Base-by-base conservation (phyloP, 2,329 filamentous ascomycete species). In the Colletotrichum echinochloae region DNA sequence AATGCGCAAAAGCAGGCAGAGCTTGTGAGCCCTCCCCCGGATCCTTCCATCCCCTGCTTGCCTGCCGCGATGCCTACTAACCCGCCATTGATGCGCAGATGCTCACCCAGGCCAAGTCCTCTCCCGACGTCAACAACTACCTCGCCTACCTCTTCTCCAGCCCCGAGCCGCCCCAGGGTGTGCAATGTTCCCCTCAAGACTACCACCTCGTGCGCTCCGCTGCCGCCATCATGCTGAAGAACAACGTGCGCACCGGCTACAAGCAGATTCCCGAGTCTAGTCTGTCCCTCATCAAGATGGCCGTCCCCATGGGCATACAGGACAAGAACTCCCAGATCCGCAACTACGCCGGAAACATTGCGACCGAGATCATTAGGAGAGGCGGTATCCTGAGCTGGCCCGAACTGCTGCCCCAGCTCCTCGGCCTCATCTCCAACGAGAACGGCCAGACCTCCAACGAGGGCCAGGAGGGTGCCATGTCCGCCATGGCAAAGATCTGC, bases 61-160 rank as follows among this genome's bases (percentile, higher is more conserved):
- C 60, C 56, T 60, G 56, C 55, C 46, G 33, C 62, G 14, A 48
- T 60, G 16, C 41, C 70, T 60, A 60, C 75, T 78, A 72, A 78
- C 74, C 70, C 62, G 61, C 52, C 70, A 55, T 56, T 35, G 51
- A 63, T 60, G 57, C 65, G 37, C 76, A 98, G 96, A 97, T 98
- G 94, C 93, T 99, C 76, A 87, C 90, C 74, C 93, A 97, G 83
- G 96, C 95, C 72, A 97, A 94, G 80, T 84, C 87, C 62, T 96
- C 93, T 14, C 95, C 95, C 59, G 95, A 98, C 80, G 93, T 98
- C 85, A 95, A 97, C 85, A 98, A 98, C 83, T 99, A 99, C 81
- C 90, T 99, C 54, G 93, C 94, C 75, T 98, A 93, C 81, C 89
- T 99, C 73, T 94, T 97, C 81, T 94, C 93, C 71, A 94, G 89